Percentiles rank a stretch among this genome's conserved stretches.
These are phyloP conservation scores for Isabelozyma rhagii DNA, from an alignment of 805 yeast genomes.

Conservation along the genomic window DNA sequence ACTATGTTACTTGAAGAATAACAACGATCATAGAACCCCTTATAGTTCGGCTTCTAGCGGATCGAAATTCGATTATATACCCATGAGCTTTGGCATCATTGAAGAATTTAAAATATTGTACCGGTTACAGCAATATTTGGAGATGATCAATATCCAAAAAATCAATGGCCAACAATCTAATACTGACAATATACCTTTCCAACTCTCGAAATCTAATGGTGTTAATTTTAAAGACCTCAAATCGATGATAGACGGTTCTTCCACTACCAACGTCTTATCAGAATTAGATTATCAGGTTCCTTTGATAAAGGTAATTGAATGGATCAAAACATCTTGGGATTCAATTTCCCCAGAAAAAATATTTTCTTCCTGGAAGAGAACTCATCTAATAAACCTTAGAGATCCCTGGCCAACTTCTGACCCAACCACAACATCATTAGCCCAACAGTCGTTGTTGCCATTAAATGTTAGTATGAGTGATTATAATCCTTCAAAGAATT, in stretches of 20 bases:
- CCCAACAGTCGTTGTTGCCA: slow-evolving; percentile 8
- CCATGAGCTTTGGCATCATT: slow-evolving; percentile 62
- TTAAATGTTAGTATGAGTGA: slow-evolving; percentile 6
- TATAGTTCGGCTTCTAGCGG: slow-evolving; percentile 37
- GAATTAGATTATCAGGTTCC: slow-evolving; percentile 46
- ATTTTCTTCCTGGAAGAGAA: slow-evolving; percentile 30
- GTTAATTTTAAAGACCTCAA: not conserved
- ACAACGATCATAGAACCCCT: slow-evolving; percentile 35
- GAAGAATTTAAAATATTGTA: slow-evolving; percentile 59
- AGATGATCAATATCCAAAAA: slow-evolving; percentile 36
- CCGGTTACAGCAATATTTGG: slow-evolving; percentile 55
- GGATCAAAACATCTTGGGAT: slow-evolving; percentile 59
- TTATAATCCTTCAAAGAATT: slow-evolving; percentile 20
- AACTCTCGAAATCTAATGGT: not conserved
- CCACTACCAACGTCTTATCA: slow-evolving; percentile 22
- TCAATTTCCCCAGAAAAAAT: slow-evolving; percentile 30
- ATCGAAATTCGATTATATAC: slow-evolving; percentile 51
- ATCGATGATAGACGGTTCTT: not conserved
- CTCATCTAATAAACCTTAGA: slow-evolving; percentile 27
- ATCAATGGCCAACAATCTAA: slow-evolving; percentile 9
- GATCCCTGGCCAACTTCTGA: slow-evolving; percentile 27
- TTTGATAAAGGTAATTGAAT: slow-evolving; percentile 53
- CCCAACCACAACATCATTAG: slow-evolving; percentile 6
- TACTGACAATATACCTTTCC: not conserved
- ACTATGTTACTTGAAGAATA: slow-evolving; percentile 36